These are phyloP conservation scores for Boletus coccyginus DNA, from an alignment of 768 basidiomycete species.

Conservation along the genomic window DNA sequence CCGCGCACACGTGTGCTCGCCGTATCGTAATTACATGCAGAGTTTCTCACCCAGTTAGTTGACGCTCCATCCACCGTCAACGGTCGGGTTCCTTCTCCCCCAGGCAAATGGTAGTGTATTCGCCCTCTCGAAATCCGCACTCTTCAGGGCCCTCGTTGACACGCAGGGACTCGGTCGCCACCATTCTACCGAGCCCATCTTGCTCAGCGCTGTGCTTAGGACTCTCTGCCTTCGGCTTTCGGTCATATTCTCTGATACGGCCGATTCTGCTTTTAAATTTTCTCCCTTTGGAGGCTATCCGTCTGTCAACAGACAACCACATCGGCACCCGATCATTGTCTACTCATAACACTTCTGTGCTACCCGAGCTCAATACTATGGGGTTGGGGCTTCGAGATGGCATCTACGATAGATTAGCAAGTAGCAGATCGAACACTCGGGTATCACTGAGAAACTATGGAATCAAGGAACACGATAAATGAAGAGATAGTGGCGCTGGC, in stretches of 20 bases:
- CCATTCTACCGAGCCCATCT: not conserved
- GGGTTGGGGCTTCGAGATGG: not conserved
- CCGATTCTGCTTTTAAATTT: not conserved
- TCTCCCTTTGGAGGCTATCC: not conserved
- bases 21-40: not conserved
- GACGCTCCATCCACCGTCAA: not conserved
- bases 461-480: not conserved
- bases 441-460: not conserved
- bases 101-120: not conserved
- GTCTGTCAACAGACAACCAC: not conserved
- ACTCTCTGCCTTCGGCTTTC: not conserved
- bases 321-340: not conserved
- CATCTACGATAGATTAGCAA: not conserved
- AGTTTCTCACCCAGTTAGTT: not conserved
- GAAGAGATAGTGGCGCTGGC: not conserved
- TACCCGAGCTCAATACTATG: not conserved
- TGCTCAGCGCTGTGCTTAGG: slow-evolving; percentile 1
- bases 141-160: not conserved
- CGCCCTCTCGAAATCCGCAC: not conserved
- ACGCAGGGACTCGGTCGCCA: not conserved
- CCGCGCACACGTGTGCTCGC: slow-evolving; percentile 9
- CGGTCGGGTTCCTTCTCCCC: not conserved
- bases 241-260: not conserved
- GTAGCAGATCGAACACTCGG: not conserved
- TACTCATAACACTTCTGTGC: not conserved